phyloP scores from a whole-genome alignment of 1,284 basidiomycete genomes.

The Ustilago curta region DNA sequence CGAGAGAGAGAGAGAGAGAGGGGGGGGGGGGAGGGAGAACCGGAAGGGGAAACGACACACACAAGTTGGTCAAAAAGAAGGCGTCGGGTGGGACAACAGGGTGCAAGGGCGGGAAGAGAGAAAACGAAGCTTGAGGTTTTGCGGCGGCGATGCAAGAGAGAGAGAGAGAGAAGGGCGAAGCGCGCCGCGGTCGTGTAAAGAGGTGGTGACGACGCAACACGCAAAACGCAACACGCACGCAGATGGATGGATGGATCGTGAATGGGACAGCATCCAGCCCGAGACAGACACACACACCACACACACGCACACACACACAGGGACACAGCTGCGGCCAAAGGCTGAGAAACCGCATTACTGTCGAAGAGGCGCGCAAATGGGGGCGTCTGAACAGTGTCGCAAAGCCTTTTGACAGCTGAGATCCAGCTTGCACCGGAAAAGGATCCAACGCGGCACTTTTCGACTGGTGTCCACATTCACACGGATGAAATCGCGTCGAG shows the following conservation, averaged over 20 bases:
- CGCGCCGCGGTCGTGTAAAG: slow-evolving; percentile 21
- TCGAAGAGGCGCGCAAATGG: background rate
- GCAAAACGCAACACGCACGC: background rate
- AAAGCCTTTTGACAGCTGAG: slow-evolving; percentile 33
- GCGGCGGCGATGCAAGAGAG: background rate
- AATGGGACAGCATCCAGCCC: too few relatives aligned
- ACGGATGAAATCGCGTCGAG: too few relatives aligned
- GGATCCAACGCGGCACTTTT: slow-evolving; percentile 14
- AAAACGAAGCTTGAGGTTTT: background rate
- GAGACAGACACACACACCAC: background rate
- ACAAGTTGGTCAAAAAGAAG: slow-evolving; percentile 9
- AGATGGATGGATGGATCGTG: slow-evolving; percentile 4
- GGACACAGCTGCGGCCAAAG: too few relatives aligned
- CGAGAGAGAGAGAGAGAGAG: background rate
- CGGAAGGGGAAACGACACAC: background rate
- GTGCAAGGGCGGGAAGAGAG: background rate
- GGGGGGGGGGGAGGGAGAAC: too few relatives aligned
- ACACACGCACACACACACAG: too few relatives aligned
- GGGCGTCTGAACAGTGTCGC: slow-evolving; percentile 15
- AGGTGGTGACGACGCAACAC: slow-evolving; percentile 1
- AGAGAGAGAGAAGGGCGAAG: background rate
- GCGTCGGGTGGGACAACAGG: background rate
- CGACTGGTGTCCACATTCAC: background rate
- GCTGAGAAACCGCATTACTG: background rate
- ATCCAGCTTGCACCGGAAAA: background rate